phyloP scores from a whole-genome alignment of 495 filamentous ascomycete genomes.

The Neurospora discreta region DNA sequence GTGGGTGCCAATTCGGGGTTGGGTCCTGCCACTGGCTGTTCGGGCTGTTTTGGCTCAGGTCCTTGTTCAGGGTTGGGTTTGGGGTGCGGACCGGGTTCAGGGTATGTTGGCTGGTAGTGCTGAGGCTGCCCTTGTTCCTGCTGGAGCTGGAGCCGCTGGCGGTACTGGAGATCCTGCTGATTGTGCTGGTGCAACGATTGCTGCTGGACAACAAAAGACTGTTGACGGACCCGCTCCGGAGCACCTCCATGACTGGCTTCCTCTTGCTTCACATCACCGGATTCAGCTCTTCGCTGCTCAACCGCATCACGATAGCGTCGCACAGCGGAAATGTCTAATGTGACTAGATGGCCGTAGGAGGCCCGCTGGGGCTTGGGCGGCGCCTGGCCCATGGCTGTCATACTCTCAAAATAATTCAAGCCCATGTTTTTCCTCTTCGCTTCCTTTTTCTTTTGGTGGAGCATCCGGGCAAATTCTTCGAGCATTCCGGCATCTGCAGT shows the following conservation, averaged over 20 bases:
- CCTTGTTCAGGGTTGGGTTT: constrained; percentile 1
- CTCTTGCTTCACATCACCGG: constrained; percentile 10
- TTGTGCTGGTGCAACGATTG: not conserved
- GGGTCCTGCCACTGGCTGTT: constrained; percentile 4
- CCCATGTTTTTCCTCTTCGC: constrained; percentile 36
- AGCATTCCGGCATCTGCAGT: constrained; percentile 32
- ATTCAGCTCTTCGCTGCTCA: not conserved
- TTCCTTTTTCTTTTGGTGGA: constrained; percentile 37
- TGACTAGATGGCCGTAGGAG: constrained; percentile 31
- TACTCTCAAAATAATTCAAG: constrained; percentile 36
- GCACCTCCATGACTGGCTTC: constrained; percentile 19
- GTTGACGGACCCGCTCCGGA: constrained; percentile 1
- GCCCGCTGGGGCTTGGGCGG: constrained; percentile 30
- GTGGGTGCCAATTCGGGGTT: constrained; percentile 2
- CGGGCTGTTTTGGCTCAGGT: constrained; percentile 6
- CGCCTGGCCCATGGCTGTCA: constrained; percentile 17
- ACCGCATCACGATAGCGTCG: not conserved
- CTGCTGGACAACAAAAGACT: not conserved
- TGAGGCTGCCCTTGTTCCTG: not conserved
- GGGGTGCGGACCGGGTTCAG: not conserved
- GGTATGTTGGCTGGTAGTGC: not conserved
- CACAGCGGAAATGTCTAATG: constrained; percentile 22
- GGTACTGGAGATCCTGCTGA: not conserved
- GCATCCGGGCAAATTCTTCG: constrained; percentile 29
- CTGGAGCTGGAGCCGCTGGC: not conserved